A percentile compares a stretch with the other conserved stretches of the same genome.
Conservation (phyloP, 2,329 filamentous ascomycete species). For the Aspergillus sp. region DNA sequence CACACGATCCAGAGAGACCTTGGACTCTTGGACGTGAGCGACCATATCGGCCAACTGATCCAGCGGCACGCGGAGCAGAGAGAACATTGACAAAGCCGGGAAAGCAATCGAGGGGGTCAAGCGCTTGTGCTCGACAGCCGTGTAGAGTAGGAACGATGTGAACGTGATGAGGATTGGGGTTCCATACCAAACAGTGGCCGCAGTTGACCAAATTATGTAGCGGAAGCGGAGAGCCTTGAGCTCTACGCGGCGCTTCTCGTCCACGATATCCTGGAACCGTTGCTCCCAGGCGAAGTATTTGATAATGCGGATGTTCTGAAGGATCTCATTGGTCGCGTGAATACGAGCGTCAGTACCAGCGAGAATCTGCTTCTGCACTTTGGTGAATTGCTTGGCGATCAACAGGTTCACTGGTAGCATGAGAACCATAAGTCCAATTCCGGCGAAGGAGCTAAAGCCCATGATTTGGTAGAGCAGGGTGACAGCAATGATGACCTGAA, state of each 20-base stretch:
- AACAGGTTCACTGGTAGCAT: conserved; percentile 85
- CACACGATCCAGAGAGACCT: conserved; percentile 93
- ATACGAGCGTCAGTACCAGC: conserved; percentile 92
- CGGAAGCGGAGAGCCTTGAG: conserved; percentile 70
- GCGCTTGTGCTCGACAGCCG: conserved; percentile 78
- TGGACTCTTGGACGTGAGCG: conserved; percentile 93
- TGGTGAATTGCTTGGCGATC: conserved; percentile 77
- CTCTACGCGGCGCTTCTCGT: conserved; percentile 78
- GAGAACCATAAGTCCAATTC: conserved; percentile 81
- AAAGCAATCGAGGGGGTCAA: conserved; percentile 90
- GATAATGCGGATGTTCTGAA: conserved; percentile 97
- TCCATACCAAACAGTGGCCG: conserved; percentile 93
- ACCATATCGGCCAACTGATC: conserved; percentile 98
- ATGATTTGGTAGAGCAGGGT: conserved; percentile 81
- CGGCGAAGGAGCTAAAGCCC: conserved; percentile 87
- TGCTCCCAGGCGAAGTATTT: conserved; percentile 99
- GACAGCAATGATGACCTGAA: conserved; percentile 77
- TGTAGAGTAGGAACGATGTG: conserved; percentile 91
- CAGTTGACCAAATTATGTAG: conserved; percentile 85
- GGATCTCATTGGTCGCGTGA: conserved; percentile 89
- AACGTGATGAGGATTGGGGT: conserved; percentile 94
- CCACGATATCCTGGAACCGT: conserved; percentile 76
- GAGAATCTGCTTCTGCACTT: conserved; percentile 84
- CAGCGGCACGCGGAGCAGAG: conserved; percentile 82
- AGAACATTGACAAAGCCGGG: conserved; percentile 92